Conservation (phyloP, 495 filamentous ascomycete species). For the Annulohypoxylon stygium region DNA sequence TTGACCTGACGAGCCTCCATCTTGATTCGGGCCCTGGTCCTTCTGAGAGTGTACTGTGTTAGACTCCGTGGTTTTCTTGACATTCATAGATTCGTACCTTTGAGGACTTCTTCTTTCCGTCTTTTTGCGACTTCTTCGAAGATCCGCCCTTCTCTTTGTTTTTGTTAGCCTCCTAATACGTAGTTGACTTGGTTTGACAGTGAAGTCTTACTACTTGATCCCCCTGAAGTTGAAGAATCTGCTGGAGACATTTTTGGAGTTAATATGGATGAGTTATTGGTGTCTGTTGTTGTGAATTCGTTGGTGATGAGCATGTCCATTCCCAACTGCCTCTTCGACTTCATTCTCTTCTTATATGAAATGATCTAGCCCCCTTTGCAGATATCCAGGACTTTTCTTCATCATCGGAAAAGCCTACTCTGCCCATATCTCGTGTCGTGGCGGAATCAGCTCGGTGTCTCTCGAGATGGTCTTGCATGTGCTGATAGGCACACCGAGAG, state of each 20-base stretch:
- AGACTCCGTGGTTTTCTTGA: slow-evolving; percentile 1
- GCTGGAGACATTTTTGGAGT: slow-evolving; percentile 31
- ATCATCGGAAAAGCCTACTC: slow-evolving; percentile 16
- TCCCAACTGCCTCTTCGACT: not conserved
- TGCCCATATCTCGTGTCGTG: slow-evolving; percentile 14
- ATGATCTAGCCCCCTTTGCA: not conserved
- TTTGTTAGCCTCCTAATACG: slow-evolving; percentile 21
- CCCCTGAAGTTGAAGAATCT: slow-evolving; percentile 21
- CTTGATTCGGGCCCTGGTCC: slow-evolving; percentile 18
- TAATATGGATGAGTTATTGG: not conserved
- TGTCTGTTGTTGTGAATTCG: slow-evolving; percentile 4
- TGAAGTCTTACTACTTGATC: slow-evolving; percentile 30
- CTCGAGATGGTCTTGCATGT: slow-evolving; percentile 12
- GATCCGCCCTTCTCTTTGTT: slow-evolving; percentile 20
- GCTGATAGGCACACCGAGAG: slow-evolving; percentile 18
- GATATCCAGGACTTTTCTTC: slow-evolving; percentile 17
- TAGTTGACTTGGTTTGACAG: not conserved
- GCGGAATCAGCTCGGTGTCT: slow-evolving; percentile 5
- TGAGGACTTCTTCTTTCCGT: slow-evolving; percentile 32
- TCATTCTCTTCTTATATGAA: slow-evolving; percentile 34
- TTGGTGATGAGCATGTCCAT: slow-evolving; percentile 13
- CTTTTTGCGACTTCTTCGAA: slow-evolving; percentile 33
- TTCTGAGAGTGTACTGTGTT: slow-evolving; percentile 25
- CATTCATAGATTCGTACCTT: slow-evolving; percentile 23
- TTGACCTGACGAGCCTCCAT: slow-evolving; percentile 32